Percentiles rank a stretch among this genome's conserved stretches.
Evolutionary conservation across 441 rosid genomes (phyloP).

Genomic region (Cnidoscolus chayamansa): DNA sequence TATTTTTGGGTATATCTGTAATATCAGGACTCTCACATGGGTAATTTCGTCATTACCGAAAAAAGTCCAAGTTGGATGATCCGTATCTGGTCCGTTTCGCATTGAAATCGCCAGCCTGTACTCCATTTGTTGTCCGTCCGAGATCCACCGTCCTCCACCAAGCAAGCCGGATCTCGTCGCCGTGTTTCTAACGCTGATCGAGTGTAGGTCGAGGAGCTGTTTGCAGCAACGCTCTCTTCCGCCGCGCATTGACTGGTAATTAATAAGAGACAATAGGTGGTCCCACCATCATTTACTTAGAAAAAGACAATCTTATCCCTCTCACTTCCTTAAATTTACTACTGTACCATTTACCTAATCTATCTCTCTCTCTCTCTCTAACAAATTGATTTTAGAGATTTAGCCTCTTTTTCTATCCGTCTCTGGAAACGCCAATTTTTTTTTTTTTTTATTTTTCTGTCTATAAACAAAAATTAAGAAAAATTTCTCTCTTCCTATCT

Average conservation of each 20-base stretch:
- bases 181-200: not conserved
- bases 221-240: not conserved
- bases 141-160: not conserved
- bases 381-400: not conserved
- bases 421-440: not conserved
- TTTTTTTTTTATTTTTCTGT: no score
- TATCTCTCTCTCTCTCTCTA: not conserved
- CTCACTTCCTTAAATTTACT: not conserved
- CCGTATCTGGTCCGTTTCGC: not conserved
- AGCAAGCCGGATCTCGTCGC: not conserved
- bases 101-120: slow-evolving; percentile 2
- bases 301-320: slow-evolving; percentile 1
- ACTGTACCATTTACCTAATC: not conserved
- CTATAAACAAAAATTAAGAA: not conserved
- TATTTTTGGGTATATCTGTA: not conserved
- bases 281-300: not conserved
- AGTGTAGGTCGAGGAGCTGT: not conserved
- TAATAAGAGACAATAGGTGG: not conserved
- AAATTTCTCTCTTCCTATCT: not conserved
- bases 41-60: not conserved
- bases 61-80: not conserved
- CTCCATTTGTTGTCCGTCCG: not conserved
- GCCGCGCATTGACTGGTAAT: not conserved
- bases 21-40: not conserved
- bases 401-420: not conserved